Conservation (phyloP, 495 filamentous ascomycete genomes). For the Aspergillus haitiensis region DNA sequence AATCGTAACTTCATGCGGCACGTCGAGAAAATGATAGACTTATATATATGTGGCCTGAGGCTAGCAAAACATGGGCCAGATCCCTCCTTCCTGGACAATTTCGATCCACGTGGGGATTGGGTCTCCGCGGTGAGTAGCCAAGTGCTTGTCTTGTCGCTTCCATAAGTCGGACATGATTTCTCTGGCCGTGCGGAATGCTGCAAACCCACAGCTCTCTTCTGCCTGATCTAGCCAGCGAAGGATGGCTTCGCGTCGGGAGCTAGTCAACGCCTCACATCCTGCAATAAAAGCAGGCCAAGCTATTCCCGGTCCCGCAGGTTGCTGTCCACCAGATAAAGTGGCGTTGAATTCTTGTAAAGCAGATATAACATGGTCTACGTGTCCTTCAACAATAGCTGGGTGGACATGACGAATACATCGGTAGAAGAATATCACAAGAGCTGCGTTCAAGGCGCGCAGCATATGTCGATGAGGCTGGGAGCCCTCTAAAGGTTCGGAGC, state of each 20-base stretch:
- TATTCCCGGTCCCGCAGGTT: slow-evolving; percentile 28
- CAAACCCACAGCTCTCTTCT: slow-evolving; percentile 27
- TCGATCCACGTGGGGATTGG: slow-evolving; percentile 35
- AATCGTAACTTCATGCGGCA: not conserved
- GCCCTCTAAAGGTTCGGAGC: slow-evolving; percentile 16
- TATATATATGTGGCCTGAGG: not conserved
- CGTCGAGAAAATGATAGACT: not conserved
- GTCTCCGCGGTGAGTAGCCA: slow-evolving; percentile 26
- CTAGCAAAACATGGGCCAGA: slow-evolving; percentile 38
- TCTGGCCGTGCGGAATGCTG: slow-evolving; percentile 26
- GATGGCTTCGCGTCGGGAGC: slow-evolving; percentile 25
- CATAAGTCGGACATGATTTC: slow-evolving; percentile 34
- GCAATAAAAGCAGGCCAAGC: slow-evolving; percentile 40
- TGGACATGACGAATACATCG: slow-evolving; percentile 33
- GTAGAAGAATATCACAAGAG: slow-evolving; percentile 40
- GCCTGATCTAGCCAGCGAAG: slow-evolving; percentile 28
- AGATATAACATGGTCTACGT: slow-evolving; percentile 36
- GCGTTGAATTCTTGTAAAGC: slow-evolving; percentile 28
- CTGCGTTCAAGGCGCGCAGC: slow-evolving; percentile 32
- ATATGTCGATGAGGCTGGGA: slow-evolving; percentile 28
- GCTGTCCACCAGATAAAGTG: slow-evolving; percentile 19
- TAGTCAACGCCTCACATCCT: slow-evolving; percentile 35
- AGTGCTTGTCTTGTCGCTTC: slow-evolving; percentile 33
- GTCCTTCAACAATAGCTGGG: slow-evolving; percentile 32
- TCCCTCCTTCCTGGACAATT: slow-evolving; percentile 26